A percentile compares a stretch with the other conserved stretches of the same genome.
Conservation (phyloP, 225 moss, liverwort and hornwort species). For the Thuidium tamariscinum region DNA sequence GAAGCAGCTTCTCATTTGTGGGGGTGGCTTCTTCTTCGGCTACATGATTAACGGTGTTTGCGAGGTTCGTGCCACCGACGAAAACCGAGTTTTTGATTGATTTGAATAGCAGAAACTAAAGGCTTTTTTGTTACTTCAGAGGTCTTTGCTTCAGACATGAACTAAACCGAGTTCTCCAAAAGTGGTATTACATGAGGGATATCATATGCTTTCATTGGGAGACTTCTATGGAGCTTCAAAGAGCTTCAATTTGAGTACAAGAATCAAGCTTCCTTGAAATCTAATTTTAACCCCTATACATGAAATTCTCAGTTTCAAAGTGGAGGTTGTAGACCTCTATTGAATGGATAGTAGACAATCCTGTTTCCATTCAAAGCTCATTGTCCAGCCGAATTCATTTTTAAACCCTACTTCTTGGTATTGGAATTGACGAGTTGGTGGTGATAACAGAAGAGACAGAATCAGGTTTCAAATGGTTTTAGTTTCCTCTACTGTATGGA, state of each 20-base stretch:
- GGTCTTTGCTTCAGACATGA: background rate
- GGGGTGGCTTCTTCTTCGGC: conserved; percentile 82
- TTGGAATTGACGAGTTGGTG: background rate
- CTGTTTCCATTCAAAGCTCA: background rate
- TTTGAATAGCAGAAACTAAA: background rate
- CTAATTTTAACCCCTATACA: background rate
- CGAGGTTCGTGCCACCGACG: conserved; percentile 32
- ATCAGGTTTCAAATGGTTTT: background rate
- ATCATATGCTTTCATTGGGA: background rate
- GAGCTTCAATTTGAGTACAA: background rate
- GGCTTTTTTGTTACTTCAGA: background rate
- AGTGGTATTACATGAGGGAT: background rate
- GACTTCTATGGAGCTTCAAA: background rate
- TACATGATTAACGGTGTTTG: conserved; percentile 92
- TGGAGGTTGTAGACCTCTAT: background rate
- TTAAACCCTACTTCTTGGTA: background rate
- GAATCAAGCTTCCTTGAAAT: background rate
- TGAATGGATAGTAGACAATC: background rate
- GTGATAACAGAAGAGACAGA: background rate
- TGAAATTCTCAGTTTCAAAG: background rate
- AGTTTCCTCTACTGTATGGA: background rate
- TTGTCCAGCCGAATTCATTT: background rate
- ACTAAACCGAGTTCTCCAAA: background rate
- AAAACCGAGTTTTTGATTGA: background rate
- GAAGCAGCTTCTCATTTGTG: conserved; percentile 84